Base-by-base conservation (phyloP, 2,329 filamentous ascomycete species). In the Venturia nashicola region DNA sequence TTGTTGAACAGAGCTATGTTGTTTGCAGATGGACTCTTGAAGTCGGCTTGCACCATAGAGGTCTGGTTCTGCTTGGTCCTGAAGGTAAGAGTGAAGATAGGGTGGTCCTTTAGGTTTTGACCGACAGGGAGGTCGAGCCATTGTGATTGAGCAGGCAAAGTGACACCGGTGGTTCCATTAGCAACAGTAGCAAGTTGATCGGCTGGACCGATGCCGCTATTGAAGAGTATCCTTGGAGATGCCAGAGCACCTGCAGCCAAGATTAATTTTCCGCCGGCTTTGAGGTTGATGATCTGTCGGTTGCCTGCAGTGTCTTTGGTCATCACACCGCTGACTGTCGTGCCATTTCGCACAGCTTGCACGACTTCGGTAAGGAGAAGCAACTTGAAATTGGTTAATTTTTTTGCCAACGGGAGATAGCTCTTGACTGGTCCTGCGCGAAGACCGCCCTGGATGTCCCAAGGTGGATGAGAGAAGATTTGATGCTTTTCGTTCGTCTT, bases 381-480 rank as follows among this genome's bases (percentile, higher is more conserved):
- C 0, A 83, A 68, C 62, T 70, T 71, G 72, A 82, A 81, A 65
- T 80, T 79, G 5, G 48, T 59, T 32, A 73, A 71, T 16, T 70
- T 64, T 12, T 78, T 68, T 0, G 80, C 80, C 4, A 71, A 73
- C 65, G 81, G 79, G 0, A 83, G 75, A 66, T 83, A 82, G 0
- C 78, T 82, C 64, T 73, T 74, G 0, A 74, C 74, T 0, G 80
- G 79, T 0, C 80, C 80, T 20, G 79, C 79, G 54, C 80, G 72
- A 65, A 82, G 76, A 3, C 80, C 80, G 20, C 77, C 71, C 20
- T 77, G 73, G 66, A 81, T 82, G 66, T 80, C 75, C 68, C 76
- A 82, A 0, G 76, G 73, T 0, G 80, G 77, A 27, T 78, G 73
- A 3, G 79, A 79, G 59, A 82, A 82, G 0, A 80, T 79, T 59